A percentile compares a stretch with the other conserved stretches of the same genome.
phyloP scores from a whole-genome alignment of 2,329 filamentous ascomycete species.

The Penicillium verrucosum region DNA sequence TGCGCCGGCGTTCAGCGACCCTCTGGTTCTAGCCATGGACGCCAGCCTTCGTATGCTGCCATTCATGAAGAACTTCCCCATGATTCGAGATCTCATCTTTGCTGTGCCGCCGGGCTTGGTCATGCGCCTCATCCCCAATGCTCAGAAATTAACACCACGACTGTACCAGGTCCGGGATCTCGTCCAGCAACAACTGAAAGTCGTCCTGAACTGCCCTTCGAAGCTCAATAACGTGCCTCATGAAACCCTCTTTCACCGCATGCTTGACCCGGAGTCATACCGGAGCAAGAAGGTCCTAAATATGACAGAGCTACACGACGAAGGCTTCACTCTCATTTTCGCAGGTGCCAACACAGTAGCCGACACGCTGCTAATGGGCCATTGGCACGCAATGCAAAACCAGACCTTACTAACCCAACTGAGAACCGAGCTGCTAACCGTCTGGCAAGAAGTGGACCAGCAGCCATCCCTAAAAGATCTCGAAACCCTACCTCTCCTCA shows the following conservation, averaged over 20 bases:
- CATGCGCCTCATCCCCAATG: not conserved
- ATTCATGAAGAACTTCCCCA: not conserved
- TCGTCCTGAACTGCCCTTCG: not conserved
- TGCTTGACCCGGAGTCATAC: not conserved
- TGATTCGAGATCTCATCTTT: not conserved
- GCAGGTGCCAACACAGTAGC: constrained; percentile 12
- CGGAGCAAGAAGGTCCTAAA: constrained; percentile 1
- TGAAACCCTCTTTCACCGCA: not conserved
- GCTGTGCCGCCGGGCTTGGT: not conserved
- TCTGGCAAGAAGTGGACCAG: not conserved
- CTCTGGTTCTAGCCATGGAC: not conserved
- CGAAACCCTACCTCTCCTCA: not conserved
- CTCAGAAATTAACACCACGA: not conserved
- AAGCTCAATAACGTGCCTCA: not conserved
- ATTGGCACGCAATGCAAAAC: constrained; percentile 6
- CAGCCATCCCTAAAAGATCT: not conserved
- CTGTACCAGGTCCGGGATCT: not conserved
- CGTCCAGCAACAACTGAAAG: not conserved
- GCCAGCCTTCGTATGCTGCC: not conserved
- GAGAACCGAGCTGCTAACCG: not conserved
- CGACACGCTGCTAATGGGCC: constrained; percentile 9
- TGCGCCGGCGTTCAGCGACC: constrained; percentile 8
- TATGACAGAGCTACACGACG: constrained; percentile 7
- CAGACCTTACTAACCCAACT: not conserved
- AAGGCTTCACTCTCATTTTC: constrained; percentile 12